phyloP scores from a whole-genome alignment of 2,329 filamentous ascomycete species.

The Alternaria ethzedia region DNA sequence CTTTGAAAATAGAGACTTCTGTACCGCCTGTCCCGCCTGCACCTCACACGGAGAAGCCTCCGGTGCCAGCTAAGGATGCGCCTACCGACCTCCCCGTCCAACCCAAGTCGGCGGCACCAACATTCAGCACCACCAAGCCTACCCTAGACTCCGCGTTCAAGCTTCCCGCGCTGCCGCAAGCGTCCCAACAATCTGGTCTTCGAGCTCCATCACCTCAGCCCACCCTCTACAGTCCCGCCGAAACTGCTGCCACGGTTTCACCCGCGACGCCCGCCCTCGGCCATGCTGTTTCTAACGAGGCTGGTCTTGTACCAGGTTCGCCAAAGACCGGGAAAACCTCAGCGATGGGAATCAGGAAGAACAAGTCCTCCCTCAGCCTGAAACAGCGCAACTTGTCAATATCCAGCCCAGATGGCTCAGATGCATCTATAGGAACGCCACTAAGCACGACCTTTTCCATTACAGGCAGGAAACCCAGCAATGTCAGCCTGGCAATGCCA shows the following conservation, averaged over 20 bases:
- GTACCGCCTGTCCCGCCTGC: conserved; percentile 45
- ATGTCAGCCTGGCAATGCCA: conserved; percentile 69
- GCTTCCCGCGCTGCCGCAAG: conserved; percentile 39
- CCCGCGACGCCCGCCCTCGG: conserved; percentile 45
- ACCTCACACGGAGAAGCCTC: conserved; percentile 45
- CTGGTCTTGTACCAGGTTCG: conserved; percentile 45
- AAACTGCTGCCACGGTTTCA: conserved; percentile 50
- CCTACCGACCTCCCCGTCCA: conserved; percentile 40
- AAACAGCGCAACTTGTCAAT: conserved; percentile 77
- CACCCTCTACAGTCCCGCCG: conserved; percentile 49
- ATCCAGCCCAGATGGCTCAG: conserved; percentile 65
- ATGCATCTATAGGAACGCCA: conserved; percentile 76
- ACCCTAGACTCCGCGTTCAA: conserved; percentile 40
- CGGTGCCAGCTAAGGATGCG: conserved; percentile 40
- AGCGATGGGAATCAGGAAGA: conserved; percentile 52
- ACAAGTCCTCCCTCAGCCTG: conserved; percentile 66
- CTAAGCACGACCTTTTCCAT: conserved; percentile 70
- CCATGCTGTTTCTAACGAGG: conserved; percentile 54
- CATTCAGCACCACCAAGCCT: conserved; percentile 35
- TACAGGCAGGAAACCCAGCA: conserved; percentile 54
- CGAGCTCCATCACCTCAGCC: conserved; percentile 41
- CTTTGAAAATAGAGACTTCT: conserved; percentile 86
- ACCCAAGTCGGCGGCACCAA: conserved; percentile 46
- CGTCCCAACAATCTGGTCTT: conserved; percentile 32
- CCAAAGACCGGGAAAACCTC: conserved; percentile 42